These are phyloP conservation scores for Candida krabiensis DNA, from an alignment of 805 yeast species.

Conservation along the genomic window DNA sequence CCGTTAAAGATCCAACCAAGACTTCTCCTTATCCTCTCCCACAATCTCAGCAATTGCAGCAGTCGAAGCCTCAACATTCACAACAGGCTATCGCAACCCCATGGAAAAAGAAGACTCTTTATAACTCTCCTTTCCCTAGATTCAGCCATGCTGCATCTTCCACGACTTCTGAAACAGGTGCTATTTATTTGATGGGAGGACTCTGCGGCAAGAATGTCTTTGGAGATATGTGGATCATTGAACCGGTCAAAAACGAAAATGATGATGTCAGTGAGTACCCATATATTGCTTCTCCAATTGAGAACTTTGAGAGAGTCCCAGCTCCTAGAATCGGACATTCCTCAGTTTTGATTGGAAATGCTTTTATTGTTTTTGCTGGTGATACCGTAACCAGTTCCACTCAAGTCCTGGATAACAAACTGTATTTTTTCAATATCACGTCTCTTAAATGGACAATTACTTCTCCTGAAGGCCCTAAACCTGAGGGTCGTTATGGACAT, in stretches of 20 bases:
- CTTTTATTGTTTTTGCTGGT: conserved; percentile 94
- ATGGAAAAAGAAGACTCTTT: conserved; percentile 65
- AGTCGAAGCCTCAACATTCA: neutral
- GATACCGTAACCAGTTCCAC: conserved; percentile 82
- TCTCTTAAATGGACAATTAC: conserved; percentile 80
- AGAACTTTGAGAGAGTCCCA: conserved; percentile 77
- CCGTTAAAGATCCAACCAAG: conserved; percentile 1
- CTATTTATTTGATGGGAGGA: conserved; percentile 91
- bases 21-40: neutral
- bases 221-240: conserved; percentile 93
- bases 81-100: conserved; percentile 39
- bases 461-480: conserved; percentile 70
- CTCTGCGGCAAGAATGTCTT: conserved; percentile 87
- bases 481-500: conserved; percentile 94
- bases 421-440: conserved; percentile 81
- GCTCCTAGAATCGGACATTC: conserved; percentile 98
- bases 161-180: conserved; percentile 74
- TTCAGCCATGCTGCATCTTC: conserved; percentile 88
- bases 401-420: conserved; percentile 83
- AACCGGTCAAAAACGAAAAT: conserved; percentile 38
- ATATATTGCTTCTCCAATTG: conserved; percentile 52
- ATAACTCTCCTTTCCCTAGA: conserved; percentile 87
- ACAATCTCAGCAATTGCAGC: neutral
- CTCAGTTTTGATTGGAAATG: conserved; percentile 87
- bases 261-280: conserved; percentile 30